Percentiles rank a stretch among this genome's conserved stretches.
Evolutionary conservation across 176 grass and related monocot genomes (phyloP).

Genomic region (Aechmea fasciata): DNA sequence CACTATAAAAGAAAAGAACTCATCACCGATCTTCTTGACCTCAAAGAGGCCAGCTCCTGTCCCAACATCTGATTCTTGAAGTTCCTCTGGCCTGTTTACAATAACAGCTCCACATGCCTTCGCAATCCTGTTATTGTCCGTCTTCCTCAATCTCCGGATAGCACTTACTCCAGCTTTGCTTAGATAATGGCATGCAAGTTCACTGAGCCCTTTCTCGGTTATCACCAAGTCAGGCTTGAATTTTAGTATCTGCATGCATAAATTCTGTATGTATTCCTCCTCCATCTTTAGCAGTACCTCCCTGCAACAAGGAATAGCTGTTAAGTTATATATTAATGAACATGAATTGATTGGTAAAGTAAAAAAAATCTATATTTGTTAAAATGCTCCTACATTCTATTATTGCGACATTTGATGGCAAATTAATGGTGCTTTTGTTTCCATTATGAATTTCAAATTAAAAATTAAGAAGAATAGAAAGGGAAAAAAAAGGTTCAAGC

Average conservation of each 20-base stretch:
- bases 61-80: constrained; percentile 97
- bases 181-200: constrained; percentile 88
- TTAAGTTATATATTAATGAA: too few species aligned
- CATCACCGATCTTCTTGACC: constrained; percentile 95
- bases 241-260: constrained; percentile 79
- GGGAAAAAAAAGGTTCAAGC: too few species aligned
- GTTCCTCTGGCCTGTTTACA: constrained; percentile 91
- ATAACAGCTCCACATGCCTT: constrained; percentile 91
- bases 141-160: constrained; percentile 80
- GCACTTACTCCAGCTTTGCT: constrained; percentile 94
- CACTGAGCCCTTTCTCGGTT: constrained; percentile 90
- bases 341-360: too few species aligned
- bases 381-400: too few species aligned
- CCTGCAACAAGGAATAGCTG: constrained; percentile 28
- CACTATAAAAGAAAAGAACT: constrained; percentile 84
- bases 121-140: constrained; percentile 95
- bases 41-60: constrained; percentile 84
- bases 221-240: constrained; percentile 94
- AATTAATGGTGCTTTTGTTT: not conserved
- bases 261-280: constrained; percentile 92
- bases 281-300: constrained; percentile 93
- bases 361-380: too few species aligned
- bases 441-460: not conserved
- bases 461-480: too few species aligned
- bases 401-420: too few species aligned